These are phyloP conservation scores for Paraconiothyrium brasiliense DNA, from an alignment of 2,329 filamentous ascomycete genomes.

Conservation along the genomic window DNA sequence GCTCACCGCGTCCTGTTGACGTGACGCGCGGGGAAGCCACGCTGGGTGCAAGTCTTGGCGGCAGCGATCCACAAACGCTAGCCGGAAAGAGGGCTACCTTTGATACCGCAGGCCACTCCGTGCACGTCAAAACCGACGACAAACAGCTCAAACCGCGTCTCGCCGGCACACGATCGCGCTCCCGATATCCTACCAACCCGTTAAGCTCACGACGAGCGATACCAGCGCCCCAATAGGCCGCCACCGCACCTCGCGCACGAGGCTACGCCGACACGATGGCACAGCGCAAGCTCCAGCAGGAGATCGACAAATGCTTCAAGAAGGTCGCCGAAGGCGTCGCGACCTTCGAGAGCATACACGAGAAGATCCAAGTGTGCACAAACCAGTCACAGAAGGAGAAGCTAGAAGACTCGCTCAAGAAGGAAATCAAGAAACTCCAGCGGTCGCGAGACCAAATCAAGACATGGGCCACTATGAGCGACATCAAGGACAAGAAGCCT, in stretches of 20 bases:
- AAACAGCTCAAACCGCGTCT: slow-evolving; percentile 25
- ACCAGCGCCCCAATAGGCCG: slow-evolving; percentile 23
- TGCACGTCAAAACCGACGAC: slow-evolving; percentile 31
- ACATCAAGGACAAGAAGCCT: slow-evolving; percentile 99
- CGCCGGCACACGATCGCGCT: slow-evolving; percentile 31
- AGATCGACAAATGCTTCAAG: slow-evolving; percentile 99
- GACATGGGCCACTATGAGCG: slow-evolving; percentile 97
- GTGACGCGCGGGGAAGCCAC: slow-evolving; percentile 15
- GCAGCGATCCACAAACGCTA: slow-evolving; percentile 25
- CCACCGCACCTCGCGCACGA: slow-evolving; percentile 38
- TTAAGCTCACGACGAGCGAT: slow-evolving; percentile 23
- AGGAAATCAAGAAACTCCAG: slow-evolving; percentile 99
- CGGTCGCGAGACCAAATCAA: slow-evolving; percentile 98
- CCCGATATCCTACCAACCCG: slow-evolving; percentile 23
- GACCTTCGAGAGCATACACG: slow-evolving; percentile 94
- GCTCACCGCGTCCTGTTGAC: slow-evolving; percentile 1
- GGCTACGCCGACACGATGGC: slow-evolving; percentile 73
- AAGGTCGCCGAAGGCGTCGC: slow-evolving; percentile 93
- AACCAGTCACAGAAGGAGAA: slow-evolving; percentile 98
- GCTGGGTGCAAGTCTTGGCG: slow-evolving; percentile 16
- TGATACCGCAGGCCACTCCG: slow-evolving; percentile 38
- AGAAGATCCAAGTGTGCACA: slow-evolving; percentile 93
- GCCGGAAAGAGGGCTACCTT: slow-evolving; percentile 36
- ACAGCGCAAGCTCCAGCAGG: slow-evolving; percentile 93
- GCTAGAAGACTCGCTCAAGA: slow-evolving; percentile 96